A percentile compares a stretch with the other conserved stretches of the same genome.
Conservation (phyloP, 2,329 filamentous ascomycete genomes). For the Pseudogymnoascus sp. region DNA sequence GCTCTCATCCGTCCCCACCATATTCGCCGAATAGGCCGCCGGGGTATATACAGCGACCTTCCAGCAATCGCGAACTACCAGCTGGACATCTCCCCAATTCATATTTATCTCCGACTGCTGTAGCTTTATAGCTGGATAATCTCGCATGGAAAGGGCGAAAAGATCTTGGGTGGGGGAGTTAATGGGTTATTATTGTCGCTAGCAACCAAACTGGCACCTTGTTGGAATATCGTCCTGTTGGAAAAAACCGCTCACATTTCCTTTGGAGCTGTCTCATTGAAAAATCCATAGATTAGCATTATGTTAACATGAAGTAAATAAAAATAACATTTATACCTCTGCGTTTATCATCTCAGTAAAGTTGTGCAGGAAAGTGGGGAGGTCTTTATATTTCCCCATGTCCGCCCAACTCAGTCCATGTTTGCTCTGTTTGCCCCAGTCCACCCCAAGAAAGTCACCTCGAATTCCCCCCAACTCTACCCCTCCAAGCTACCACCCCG, state of each 20-base stretch:
- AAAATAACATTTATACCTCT: not conserved
- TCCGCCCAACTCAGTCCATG: not conserved
- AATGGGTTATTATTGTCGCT: not conserved
- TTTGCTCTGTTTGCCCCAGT: not conserved
- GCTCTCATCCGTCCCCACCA: not conserved
- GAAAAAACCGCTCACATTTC: not conserved
- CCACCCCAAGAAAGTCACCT: not conserved
- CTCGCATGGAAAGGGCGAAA: not conserved
- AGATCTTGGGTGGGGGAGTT: not conserved
- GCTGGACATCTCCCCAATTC: not conserved
- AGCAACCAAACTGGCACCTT: not conserved
- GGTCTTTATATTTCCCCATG: not conserved
- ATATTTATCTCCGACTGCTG: not conserved
- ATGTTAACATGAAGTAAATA: not conserved
- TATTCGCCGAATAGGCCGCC: not conserved
- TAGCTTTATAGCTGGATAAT: not conserved
- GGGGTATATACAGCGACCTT: not conserved
- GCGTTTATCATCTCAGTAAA: not conserved
- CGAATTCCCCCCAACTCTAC: not conserved
- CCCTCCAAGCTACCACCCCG: conserved; percentile 1
- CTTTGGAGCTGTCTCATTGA: not conserved
- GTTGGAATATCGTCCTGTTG: not conserved
- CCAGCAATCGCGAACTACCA: not conserved
- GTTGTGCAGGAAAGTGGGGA: not conserved
- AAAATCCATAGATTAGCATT: not conserved